Evolutionary conservation across 2,329 filamentous ascomycete species (phyloP), one percentile per base, ranked within the genome.

Genomic region (Aspergillus fumigatus): DNA sequence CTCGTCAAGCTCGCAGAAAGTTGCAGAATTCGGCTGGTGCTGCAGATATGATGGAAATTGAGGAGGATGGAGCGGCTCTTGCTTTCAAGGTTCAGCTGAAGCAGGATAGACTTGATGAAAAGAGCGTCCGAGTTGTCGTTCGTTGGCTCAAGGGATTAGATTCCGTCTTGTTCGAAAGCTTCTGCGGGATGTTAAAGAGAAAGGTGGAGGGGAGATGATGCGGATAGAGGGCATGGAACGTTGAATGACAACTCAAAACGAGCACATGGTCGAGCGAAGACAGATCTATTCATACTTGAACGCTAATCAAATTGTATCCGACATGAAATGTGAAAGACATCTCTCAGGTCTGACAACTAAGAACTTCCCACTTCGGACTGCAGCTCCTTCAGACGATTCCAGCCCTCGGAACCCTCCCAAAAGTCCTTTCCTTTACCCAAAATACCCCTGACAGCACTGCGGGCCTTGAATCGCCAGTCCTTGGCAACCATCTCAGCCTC

Each of bases 391-490:
- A 77, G 61, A 23, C 66, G 59, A 32, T 54, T 60, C 74, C 73
- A 77, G 17, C 71, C 76, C 48, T 74, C 71, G 3, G 65, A 89
- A 10, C 84, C 91, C 74, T 96, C 92, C 91, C 92, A 97, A 11
- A 74, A 82, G 67, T 90, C 88, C 76, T 85, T 92, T 0, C 84
- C 92, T 69, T 89, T 88, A 0, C 91, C 88, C 80, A 95, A 82
- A 6, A 97, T 87, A 52, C 89, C 91, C 53, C 92, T 81, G 2
- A 96, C 81, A 10, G 92, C 92, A 71, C 85, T 95, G 65, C 90
- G 82, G 0, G 90, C 90, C 82, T 96, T 97, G 61, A 89, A 89
- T 72, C 84, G 89, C 94, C 94, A 99, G 67, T 87, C 87, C 57
- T 82, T 83, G 2, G 90, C 90, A 2, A 97, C 86, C 29, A 84